Percentiles rank a stretch among this genome's conserved stretches.
These are phyloP conservation scores for Centella asiatica DNA, from an alignment of 129 eudicot species.

Conservation along the genomic window DNA sequence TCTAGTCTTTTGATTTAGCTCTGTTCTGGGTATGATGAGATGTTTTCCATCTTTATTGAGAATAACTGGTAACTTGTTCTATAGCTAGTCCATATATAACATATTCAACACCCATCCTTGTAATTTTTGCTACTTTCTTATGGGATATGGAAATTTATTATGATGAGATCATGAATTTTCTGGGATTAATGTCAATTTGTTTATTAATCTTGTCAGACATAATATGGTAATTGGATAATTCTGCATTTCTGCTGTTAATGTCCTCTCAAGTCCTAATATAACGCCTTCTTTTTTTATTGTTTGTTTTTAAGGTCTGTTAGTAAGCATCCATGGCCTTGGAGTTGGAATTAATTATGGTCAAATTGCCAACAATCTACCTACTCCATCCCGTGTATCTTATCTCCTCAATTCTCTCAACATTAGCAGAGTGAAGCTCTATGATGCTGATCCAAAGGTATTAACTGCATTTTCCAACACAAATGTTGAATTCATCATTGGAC, in stretches of 20 bases:
- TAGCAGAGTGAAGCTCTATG: conserved; percentile 69
- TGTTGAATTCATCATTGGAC: conserved; percentile 63
- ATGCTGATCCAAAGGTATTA: conserved; percentile 75
- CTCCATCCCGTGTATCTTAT: conserved; percentile 54
- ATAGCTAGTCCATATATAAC: too few relatives aligned
- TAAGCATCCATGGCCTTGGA: conserved; percentile 44
- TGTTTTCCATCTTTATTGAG: too few relatives aligned
- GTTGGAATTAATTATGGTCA: conserved; percentile 89
- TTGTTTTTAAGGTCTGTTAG: conserved; percentile 27
- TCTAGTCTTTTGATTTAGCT: too few relatives aligned
- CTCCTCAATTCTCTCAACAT: conserved; percentile 64
- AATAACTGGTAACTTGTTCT: too few relatives aligned
- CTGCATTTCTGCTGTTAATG: neutral
- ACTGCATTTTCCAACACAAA: conserved; percentile 59
- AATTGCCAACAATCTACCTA: conserved; percentile 75
- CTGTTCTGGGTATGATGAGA: too few relatives aligned
- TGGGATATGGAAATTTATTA: too few relatives aligned
- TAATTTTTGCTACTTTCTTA: too few relatives aligned
- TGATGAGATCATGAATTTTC: too few relatives aligned
- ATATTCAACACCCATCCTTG: too few relatives aligned
- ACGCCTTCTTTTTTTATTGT: neutral
- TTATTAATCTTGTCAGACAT: too few relatives aligned
- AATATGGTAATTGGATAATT: too few relatives aligned
- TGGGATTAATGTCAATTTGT: too few relatives aligned
- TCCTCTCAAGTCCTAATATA: neutral